Percentiles rank a stretch among this genome's conserved stretches.
Conservation (phyloP, 2,329 filamentous ascomycete genomes). For the Fusarium torreyae region DNA sequence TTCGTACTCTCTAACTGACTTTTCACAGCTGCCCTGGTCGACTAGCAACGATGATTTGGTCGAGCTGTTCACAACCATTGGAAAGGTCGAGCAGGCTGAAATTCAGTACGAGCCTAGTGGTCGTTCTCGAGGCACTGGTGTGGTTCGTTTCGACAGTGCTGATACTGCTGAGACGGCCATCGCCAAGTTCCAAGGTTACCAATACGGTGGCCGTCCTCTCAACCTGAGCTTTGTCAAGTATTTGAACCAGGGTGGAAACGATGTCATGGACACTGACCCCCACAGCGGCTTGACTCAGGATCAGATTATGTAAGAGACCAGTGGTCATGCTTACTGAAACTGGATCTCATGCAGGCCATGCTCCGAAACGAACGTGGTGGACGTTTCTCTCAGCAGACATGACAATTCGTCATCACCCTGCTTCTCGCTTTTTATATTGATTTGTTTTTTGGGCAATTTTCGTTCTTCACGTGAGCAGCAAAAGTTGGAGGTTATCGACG, state of each 20-base stretch:
- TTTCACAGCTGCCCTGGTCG: slow-evolving; percentile 89
- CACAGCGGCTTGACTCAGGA: slow-evolving; percentile 89
- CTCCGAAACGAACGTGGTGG: slow-evolving; percentile 21
- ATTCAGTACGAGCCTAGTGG: slow-evolving; percentile 99
- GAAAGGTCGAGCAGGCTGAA: slow-evolving; percentile 98
- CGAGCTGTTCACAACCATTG: slow-evolving; percentile 97
- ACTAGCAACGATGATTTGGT: slow-evolving; percentile 98
- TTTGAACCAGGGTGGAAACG: slow-evolving; percentile 75
- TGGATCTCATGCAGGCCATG: slow-evolving; percentile 15
- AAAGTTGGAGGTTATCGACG: slow-evolving; percentile 48
- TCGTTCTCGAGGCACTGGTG: slow-evolving; percentile 92
- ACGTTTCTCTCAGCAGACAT: slow-evolving; percentile 22
- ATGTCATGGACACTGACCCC: slow-evolving; percentile 88
- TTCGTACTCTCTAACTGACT: slow-evolving; percentile 35
- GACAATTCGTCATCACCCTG: slow-evolving; percentile 6
- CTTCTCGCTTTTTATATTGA: slow-evolving; percentile 43
- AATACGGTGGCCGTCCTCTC: slow-evolving; percentile 95
- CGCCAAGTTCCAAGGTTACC: slow-evolving; percentile 96
- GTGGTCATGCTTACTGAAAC: slow-evolving; percentile 31
- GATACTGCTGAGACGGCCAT: slow-evolving; percentile 95
- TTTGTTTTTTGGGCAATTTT: slow-evolving; percentile 39
- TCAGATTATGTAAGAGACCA: slow-evolving; percentile 85
- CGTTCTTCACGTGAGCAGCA: slow-evolving; percentile 43
- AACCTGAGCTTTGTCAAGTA: slow-evolving; percentile 96
- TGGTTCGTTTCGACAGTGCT: slow-evolving; percentile 90